Evolutionary conservation across 1,284 basidiomycete species (phyloP).

Genomic region (Sphagnurus paluster): DNA sequence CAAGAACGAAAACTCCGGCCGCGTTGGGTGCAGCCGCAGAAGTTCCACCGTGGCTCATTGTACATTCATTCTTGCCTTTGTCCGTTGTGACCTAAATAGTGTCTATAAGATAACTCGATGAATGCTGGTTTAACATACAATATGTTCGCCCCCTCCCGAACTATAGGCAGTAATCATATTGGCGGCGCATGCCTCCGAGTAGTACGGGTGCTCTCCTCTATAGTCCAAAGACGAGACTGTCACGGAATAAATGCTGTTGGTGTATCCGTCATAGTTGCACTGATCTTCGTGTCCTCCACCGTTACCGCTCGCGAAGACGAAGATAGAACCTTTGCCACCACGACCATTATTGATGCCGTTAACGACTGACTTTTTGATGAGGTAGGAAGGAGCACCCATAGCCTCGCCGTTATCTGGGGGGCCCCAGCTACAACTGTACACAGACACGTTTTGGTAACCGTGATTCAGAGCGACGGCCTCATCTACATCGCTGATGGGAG

Average conservation of each 20-base stretch:
- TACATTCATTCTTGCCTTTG: conserved; percentile 83
- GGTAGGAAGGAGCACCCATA: conserved; percentile 92
- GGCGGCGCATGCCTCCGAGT: conserved; percentile 95
- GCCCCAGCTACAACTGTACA: conserved; percentile 98
- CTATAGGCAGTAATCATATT: conserved; percentile 96
- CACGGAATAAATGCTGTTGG: conserved; percentile 97
- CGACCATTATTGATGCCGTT: conserved; percentile 95
- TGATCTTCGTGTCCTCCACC: conserved; percentile 91
- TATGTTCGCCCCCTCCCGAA: conserved; percentile 91
- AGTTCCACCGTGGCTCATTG: conserved; percentile 91
- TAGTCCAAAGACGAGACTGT: conserved; percentile 94
- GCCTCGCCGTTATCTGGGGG: conserved; percentile 93
- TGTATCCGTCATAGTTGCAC: conserved; percentile 99
- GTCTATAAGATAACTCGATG: conserved; percentile 5
- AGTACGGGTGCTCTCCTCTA: conserved; percentile 91
- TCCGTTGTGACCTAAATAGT: conserved; percentile 89
- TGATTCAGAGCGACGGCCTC: conserved; percentile 96
- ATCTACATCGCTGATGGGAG: conserved; percentile 92
- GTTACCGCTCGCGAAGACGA: conserved; percentile 98
- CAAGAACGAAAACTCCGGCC: conserved; percentile 87
- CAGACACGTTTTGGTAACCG: conserved; percentile 88
- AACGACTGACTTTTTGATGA: conserved; percentile 93
- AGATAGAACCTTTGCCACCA: conserved; percentile 88
- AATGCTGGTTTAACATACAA: conserved; percentile 54
- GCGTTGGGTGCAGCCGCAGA: conserved; percentile 97